These are phyloP conservation scores for Sporodiniella umbellata DNA, from an alignment of 371 early-diverging fungal genomes.

Conservation along the genomic window DNA sequence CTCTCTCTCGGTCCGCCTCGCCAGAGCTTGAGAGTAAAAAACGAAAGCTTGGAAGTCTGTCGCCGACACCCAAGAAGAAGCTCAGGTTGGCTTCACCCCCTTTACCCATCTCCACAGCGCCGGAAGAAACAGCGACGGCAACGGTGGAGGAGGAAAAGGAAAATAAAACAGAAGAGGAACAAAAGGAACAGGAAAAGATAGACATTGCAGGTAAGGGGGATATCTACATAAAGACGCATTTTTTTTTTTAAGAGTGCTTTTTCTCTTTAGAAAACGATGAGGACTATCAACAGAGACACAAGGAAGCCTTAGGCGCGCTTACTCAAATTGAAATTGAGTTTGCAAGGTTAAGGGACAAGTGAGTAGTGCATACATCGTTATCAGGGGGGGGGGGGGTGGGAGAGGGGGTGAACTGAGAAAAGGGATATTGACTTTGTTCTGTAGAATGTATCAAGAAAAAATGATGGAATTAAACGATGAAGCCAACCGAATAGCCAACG, in stretches of 20 bases:
- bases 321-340: constrained; percentile 53
- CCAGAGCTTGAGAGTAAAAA: constrained; percentile 23
- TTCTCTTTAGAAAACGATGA: constrained; percentile 12
- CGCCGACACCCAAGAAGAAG: too few species aligned
- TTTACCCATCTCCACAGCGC: too few species aligned
- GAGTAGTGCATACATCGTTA: too few species aligned
- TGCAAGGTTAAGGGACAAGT: constrained; percentile 40
- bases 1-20: constrained; percentile 34
- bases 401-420: background rate
- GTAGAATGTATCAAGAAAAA: constrained; percentile 61
- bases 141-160: background rate
- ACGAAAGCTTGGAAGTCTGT: too few species aligned
- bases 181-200: constrained; percentile 10
- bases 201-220: constrained; percentile 5
- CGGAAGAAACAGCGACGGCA: background rate
- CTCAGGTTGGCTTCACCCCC: too few species aligned
- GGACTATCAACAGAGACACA: constrained; percentile 36
- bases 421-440: background rate
- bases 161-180: background rate
- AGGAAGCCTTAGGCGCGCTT: constrained; percentile 47
- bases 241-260: background rate
- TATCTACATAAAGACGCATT: too few species aligned
- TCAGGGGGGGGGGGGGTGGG: background rate
- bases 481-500: constrained; percentile 54
- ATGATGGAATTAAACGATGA: constrained; percentile 57